phyloP scores from a whole-genome alignment of 805 yeast species.

The Wickerhamomyces sydowiorum region DNA sequence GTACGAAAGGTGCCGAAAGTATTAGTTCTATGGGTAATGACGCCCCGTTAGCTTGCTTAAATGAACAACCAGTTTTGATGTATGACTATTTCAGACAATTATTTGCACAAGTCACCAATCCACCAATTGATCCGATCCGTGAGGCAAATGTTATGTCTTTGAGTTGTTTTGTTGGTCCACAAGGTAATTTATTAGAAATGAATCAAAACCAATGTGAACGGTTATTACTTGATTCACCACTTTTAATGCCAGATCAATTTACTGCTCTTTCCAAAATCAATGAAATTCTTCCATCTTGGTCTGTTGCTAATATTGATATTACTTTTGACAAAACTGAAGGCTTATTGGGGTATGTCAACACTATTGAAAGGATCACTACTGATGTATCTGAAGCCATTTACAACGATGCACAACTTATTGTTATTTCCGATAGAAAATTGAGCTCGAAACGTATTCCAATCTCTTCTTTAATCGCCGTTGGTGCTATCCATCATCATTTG shows the following conservation, averaged over 20 bases:
- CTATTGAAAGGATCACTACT: slow-evolving; percentile 81
- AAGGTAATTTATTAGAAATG: slow-evolving; percentile 92
- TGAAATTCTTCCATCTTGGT: slow-evolving; percentile 81
- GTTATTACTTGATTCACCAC: slow-evolving; percentile 75
- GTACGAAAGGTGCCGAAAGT: slow-evolving; percentile 84
- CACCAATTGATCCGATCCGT: slow-evolving; percentile 97
- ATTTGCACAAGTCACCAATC: slow-evolving; percentile 98
- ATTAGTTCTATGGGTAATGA: slow-evolving; percentile 99
- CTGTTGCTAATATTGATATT: slow-evolving; percentile 75
- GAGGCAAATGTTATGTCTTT: slow-evolving; percentile 96
- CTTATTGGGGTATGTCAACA: slow-evolving; percentile 73
- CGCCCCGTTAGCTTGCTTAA: slow-evolving; percentile 88
- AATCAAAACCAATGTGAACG: slow-evolving; percentile 89
- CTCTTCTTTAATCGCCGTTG: slow-evolving; percentile 86
- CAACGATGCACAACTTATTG: slow-evolving; percentile 64
- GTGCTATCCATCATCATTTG: slow-evolving; percentile 95
- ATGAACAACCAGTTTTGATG: slow-evolving; percentile 84
- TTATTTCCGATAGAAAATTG: slow-evolving; percentile 68
- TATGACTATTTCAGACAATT: slow-evolving; percentile 94
- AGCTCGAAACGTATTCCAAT: slow-evolving; percentile 65
- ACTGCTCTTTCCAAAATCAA: slow-evolving; percentile 68
- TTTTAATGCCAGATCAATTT: slow-evolving; percentile 68
- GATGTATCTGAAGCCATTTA: slow-evolving; percentile 85
- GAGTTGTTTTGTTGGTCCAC: slow-evolving; percentile 98
- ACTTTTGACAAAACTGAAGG: slow-evolving; percentile 85